phyloP scores from a whole-genome alignment of 345 rosid genomes.

The Physaria fendleri region DNA sequence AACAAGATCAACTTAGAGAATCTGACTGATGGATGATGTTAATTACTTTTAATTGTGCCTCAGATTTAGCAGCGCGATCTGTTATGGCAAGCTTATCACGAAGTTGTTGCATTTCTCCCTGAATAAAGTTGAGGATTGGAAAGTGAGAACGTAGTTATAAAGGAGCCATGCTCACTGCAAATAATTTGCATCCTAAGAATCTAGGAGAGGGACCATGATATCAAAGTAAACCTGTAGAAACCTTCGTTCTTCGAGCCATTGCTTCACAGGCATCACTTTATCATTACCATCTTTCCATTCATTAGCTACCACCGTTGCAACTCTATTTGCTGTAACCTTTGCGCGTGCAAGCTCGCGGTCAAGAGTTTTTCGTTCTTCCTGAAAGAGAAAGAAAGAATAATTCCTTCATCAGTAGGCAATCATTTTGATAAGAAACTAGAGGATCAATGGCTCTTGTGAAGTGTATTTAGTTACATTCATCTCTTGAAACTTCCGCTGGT shows the following conservation, averaged over 20 bases:
- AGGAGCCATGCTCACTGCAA: neutral
- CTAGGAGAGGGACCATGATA: conserved; percentile 10
- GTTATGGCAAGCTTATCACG: conserved; percentile 85
- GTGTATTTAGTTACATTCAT: conserved; percentile 68
- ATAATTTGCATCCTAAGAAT: neutral
- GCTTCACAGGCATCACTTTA: conserved; percentile 99
- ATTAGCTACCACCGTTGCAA: conserved; percentile 96
- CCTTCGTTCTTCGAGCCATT: conserved; percentile 98
- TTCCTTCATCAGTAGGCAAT: neutral
- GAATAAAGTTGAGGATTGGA: conserved; percentile 9
- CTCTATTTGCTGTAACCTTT: conserved; percentile 96
- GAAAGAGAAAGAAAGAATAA: conserved; percentile 17
- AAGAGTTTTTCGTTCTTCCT: conserved; percentile 98
- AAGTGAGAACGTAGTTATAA: conserved; percentile 6
- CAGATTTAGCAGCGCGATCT: conserved; percentile 92
- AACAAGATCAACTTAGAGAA: neutral
- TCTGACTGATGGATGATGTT: neutral
- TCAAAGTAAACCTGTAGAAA: conserved; percentile 71
- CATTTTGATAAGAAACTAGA: neutral
- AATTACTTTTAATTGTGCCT: conserved; percentile 86
- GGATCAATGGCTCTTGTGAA: neutral
- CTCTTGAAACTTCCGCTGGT: conserved; percentile 96
- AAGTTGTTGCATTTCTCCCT: conserved; percentile 99
- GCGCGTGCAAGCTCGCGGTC: conserved; percentile 98
- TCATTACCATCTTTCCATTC: conserved; percentile 99